A percentile compares a stretch with the other conserved stretches of the same genome.
Evolutionary conservation across 2,329 filamentous ascomycete species (phyloP).

Genomic region (Exophiala sp.): DNA sequence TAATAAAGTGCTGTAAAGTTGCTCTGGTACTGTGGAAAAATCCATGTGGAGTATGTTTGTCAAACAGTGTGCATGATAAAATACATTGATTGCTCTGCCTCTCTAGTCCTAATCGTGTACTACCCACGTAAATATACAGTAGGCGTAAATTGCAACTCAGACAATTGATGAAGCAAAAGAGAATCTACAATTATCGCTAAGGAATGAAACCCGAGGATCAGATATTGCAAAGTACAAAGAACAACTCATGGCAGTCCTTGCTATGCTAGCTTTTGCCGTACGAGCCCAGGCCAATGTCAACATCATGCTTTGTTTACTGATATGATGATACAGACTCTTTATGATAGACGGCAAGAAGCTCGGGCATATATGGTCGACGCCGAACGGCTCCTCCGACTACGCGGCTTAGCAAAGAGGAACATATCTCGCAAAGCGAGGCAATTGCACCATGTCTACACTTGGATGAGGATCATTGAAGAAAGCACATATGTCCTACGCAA

Average conservation of each 20-base stretch:
- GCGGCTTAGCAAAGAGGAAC: constrained; percentile 35
- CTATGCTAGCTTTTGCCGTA: constrained; percentile 35
- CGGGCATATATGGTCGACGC: constrained; percentile 38
- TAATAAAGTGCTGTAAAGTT: too few species aligned
- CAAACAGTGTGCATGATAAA: too few species aligned
- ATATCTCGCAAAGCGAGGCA: constrained; percentile 38
- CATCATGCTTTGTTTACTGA: background rate
- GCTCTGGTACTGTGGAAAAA: too few species aligned
- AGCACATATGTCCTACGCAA: constrained; percentile 35
- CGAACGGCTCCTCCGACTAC: constrained; percentile 37
- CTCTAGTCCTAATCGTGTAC: too few species aligned
- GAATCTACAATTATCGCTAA: constrained; percentile 33
- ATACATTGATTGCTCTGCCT: too few species aligned
- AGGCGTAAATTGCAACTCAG: constrained; percentile 29
- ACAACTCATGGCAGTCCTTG: constrained; percentile 36
- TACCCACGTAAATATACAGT: too few species aligned
- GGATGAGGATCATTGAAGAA: constrained; percentile 37
- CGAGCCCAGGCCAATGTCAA: constrained; percentile 6
- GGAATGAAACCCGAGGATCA: constrained; percentile 31
- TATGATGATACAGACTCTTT: background rate
- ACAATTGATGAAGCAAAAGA: constrained; percentile 32
- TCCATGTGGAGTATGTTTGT: too few species aligned
- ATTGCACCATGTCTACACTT: constrained; percentile 41
- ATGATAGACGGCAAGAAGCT: constrained; percentile 32
- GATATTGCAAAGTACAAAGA: constrained; percentile 40